These are phyloP conservation scores for Plenodomus biglobosus DNA, from an alignment of 2,329 filamentous ascomycete genomes.

Conservation along the genomic window DNA sequence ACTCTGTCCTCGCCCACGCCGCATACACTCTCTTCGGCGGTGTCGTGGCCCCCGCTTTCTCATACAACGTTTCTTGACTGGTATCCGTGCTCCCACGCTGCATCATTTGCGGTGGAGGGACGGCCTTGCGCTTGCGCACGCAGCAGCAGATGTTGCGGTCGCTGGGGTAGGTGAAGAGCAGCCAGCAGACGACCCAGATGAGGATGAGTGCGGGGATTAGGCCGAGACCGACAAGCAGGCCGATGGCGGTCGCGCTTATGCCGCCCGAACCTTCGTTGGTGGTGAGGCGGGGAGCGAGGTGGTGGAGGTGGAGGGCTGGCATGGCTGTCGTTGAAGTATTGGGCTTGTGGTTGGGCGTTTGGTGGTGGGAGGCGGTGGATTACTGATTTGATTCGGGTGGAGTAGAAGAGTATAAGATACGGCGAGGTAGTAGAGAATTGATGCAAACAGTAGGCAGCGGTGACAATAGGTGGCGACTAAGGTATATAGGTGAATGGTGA, in stretches of 20 bases:
- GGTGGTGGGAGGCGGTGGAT: not conserved
- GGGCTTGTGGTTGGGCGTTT: not conserved
- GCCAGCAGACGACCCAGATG: constrained; percentile 28
- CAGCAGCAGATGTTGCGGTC: constrained; percentile 30
- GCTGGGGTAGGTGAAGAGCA: constrained; percentile 29
- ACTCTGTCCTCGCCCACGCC: constrained; percentile 11
- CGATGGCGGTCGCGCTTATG: constrained; percentile 23
- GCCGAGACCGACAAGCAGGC: constrained; percentile 28
- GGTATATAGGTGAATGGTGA: not conserved
- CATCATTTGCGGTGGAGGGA: constrained; percentile 3
- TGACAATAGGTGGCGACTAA: not conserved
- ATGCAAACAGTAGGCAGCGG: not conserved
- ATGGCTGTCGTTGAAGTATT: constrained; percentile 7
- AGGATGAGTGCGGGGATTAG: constrained; percentile 28
- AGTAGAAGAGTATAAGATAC: not conserved
- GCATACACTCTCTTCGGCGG: constrained; percentile 18
- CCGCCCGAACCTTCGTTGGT: constrained; percentile 9
- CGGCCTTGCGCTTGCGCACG: constrained; percentile 13
- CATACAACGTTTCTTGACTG: constrained; percentile 14
- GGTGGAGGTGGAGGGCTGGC: constrained; percentile 14
- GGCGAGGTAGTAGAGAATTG: not conserved
- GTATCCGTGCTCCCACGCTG: constrained; percentile 3
- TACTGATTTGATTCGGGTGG: too few species aligned
- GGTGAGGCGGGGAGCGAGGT: constrained; percentile 16
- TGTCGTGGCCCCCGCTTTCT: constrained; percentile 16